Base-by-base conservation (phyloP, 208 protist species). In the Trypanosoma platydactyli region DNA sequence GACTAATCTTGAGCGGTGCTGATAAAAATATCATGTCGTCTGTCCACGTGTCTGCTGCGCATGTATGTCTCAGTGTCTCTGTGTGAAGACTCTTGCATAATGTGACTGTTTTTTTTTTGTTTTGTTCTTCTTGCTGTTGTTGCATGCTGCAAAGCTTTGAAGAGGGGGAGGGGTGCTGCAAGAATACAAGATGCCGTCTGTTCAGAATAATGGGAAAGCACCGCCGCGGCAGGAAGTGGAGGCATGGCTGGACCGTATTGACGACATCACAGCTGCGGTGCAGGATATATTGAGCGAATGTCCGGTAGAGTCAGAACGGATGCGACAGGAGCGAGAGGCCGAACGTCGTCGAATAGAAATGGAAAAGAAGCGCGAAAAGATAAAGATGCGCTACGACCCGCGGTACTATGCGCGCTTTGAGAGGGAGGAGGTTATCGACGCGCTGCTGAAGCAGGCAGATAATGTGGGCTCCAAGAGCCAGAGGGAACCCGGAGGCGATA, bases 321-420 rank as follows among this genome's bases (percentile, higher is more conserved):
- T 42, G 48, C 44, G 59, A 20, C 5, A 68, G 22, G 58, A 44
- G n/a, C 74, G 75, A n/a, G 75, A 85, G 55, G 55, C 25, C 13
- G 50, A 29, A 5, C 55, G 62, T 3, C 49, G 52, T 27, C 48
- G 60, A 51, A 33, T 38, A 4, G 59, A 56, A 48, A 49, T 38
- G 3, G 44, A 42, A 1, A 57, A 62, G 24, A 60, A 49, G 18
- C 52, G 49, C 9, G 75, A 71, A 20, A 65, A 70, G 24, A 49
- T 75, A n/a, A 69, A 79, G 46, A 80, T 78, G 70, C 79, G 79
- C 9, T 84, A 84, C 48, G 71, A 84, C 22, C 63, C 79, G 13
- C 59, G 68, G 18, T 71, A 79, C 63, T 81, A 84, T 63, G 30
- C 57, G 16, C 79, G 79, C 3, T 84, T 73, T 68, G 79, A 73